Percentiles rank a stretch among this genome's conserved stretches.
Evolutionary conservation across 139 green algal species (phyloP).

Genomic region (Chlorella vulgaris): DNA sequence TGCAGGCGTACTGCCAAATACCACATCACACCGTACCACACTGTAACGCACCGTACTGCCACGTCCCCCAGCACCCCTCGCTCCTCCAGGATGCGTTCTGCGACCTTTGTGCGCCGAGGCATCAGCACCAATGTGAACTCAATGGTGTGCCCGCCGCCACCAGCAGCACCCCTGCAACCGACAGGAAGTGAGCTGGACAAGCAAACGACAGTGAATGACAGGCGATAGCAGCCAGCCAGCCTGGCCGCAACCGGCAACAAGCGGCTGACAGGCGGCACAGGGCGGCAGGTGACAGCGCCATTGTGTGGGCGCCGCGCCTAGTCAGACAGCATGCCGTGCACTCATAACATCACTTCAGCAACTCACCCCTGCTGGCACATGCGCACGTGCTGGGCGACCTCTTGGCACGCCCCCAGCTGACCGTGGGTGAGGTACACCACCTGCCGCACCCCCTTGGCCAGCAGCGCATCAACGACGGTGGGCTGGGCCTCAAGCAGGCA

Average conservation of each 20-base stretch:
- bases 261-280: too few relatives aligned
- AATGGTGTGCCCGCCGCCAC: not conserved
- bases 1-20: too few relatives aligned
- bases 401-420: constrained; percentile 22
- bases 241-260: too few relatives aligned
- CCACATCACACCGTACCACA: not conserved
- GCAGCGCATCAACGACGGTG: constrained; percentile 25
- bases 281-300: too few relatives aligned
- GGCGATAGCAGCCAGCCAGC: too few relatives aligned
- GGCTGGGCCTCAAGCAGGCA: constrained; percentile 22
- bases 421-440: constrained; percentile 43
- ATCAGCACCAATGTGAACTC: constrained; percentile 75
- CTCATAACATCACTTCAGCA: too few relatives aligned
- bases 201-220: too few relatives aligned
- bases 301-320: too few relatives aligned
- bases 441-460: constrained; percentile 30
- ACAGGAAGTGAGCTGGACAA: not conserved
- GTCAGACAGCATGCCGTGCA: too few relatives aligned
- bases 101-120: constrained; percentile 70
- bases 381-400: constrained; percentile 22
- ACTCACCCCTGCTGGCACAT: constrained; percentile 32
- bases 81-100: constrained; percentile 82
- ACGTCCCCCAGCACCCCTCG: constrained; percentile 79
- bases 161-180: not conserved
- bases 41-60: constrained; percentile 32